phyloP scores from a whole-genome alignment of 805 yeast species.

The Candida ortonii region DNA sequence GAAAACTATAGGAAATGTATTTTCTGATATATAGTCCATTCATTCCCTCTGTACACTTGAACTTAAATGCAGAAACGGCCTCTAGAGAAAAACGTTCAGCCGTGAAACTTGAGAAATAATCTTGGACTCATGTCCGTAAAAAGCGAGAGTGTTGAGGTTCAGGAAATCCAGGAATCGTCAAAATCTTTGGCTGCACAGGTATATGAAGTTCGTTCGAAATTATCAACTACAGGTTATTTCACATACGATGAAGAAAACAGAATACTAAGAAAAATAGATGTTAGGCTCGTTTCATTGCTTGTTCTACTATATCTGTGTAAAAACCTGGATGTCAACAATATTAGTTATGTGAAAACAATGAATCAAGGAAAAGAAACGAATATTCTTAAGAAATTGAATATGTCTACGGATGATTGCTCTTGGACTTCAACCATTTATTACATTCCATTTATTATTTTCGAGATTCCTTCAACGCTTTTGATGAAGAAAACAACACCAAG shows the following conservation, averaged over 20 bases:
- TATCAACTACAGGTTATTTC: slow-evolving; percentile 4
- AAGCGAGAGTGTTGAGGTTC: neutral
- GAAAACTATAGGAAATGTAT: too few relatives aligned
- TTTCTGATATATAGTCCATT: too few relatives aligned
- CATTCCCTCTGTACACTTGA: too few relatives aligned
- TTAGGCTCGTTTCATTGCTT: slow-evolving; percentile 2
- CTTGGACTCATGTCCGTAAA: too few relatives aligned
- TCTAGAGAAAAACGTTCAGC: too few relatives aligned
- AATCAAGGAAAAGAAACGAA: slow-evolving; percentile 2
- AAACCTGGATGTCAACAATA: slow-evolving; percentile 6
- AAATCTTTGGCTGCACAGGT: too few relatives aligned
- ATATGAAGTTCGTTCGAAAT: neutral
- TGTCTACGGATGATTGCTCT: slow-evolving; percentile 5
- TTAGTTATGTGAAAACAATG: slow-evolving; percentile 8
- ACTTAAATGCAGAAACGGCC: too few relatives aligned
- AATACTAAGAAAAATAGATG: slow-evolving; percentile 3
- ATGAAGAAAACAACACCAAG: slow-evolving; percentile 14
- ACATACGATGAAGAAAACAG: slow-evolving; percentile 4
- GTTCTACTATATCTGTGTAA: slow-evolving; percentile 6
- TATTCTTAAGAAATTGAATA: slow-evolving; percentile 4
- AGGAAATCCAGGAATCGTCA: neutral
- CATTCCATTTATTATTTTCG: slow-evolving; percentile 40
- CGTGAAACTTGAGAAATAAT: too few relatives aligned
- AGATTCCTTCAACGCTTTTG: slow-evolving; percentile 56
- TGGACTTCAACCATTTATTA: slow-evolving; percentile 6